A percentile compares a stretch with the other conserved stretches of the same genome.
Evolutionary conservation across 108 stramenopile genomes (phyloP).

Genomic region (Seminavis robusta): DNA sequence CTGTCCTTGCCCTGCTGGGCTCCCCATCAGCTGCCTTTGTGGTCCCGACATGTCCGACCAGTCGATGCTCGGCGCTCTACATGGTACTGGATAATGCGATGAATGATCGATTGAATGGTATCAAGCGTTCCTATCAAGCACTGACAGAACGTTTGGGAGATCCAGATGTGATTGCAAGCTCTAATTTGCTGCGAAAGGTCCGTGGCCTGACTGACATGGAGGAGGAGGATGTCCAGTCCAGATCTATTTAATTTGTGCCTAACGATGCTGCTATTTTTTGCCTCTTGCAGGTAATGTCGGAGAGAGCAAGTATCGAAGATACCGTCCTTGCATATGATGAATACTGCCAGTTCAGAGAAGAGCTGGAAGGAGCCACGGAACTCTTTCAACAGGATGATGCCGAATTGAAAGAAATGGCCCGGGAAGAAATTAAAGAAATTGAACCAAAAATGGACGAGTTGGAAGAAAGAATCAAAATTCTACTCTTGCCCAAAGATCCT

Average conservation of each 20-base stretch:
- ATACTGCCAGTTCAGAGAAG: slow-evolving; percentile 56
- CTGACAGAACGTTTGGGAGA: slow-evolving; percentile 81
- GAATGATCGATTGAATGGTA: slow-evolving; percentile 65
- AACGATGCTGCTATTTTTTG: too few relatives aligned
- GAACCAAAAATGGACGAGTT: slow-evolving; percentile 64
- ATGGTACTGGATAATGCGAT: slow-evolving; percentile 61
- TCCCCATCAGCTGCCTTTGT: too few relatives aligned
- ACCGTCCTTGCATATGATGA: slow-evolving; percentile 73
- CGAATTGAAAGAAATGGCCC: slow-evolving; percentile 87
- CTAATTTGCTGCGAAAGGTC: slow-evolving; percentile 56
- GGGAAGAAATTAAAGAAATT: slow-evolving; percentile 73
- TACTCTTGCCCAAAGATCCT: slow-evolving; percentile 83
- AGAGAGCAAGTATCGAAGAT: slow-evolving; percentile 75
- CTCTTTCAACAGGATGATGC: slow-evolving; percentile 83
- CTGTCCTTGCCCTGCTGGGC: too few relatives aligned
- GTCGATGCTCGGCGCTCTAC: neutral
- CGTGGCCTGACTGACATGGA: too few relatives aligned
- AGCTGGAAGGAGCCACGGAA: slow-evolving; percentile 69
- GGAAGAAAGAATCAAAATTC: slow-evolving; percentile 57
- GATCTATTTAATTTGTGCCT: too few relatives aligned
- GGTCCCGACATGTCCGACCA: too few relatives aligned
- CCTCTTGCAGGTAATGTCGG: slow-evolving; percentile 80
- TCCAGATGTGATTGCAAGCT: slow-evolving; percentile 80
- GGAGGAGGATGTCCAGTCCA: too few relatives aligned
- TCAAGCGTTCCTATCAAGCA: slow-evolving; percentile 65